Evolutionary conservation across 176 grass and related monocot genomes (phyloP).

Genomic region (Microstegium vimineum): DNA sequence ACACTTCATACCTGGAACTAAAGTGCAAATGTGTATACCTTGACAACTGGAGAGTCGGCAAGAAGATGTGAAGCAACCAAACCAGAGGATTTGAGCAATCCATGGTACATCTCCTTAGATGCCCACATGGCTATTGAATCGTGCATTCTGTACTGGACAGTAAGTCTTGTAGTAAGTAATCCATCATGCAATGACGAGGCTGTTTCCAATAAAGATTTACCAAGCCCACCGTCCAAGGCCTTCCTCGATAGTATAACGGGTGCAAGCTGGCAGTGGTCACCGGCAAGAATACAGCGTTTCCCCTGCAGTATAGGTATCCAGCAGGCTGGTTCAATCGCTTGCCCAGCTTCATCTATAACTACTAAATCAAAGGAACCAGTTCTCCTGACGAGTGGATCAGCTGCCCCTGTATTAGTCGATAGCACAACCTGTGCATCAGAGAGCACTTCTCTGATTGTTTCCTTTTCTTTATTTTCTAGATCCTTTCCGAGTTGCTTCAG

Average conservation of each 20-base stretch:
- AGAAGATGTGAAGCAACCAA: constrained; percentile 87
- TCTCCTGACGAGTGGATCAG: constrained; percentile 76
- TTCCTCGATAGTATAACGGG: constrained; percentile 79
- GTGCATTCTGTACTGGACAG: constrained; percentile 84
- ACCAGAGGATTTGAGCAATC: constrained; percentile 57
- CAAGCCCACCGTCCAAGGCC: constrained; percentile 89
- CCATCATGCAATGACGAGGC: constrained; percentile 65
- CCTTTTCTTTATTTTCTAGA: constrained; percentile 86
- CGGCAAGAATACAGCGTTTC: constrained; percentile 78
- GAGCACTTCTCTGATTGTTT: constrained; percentile 81
- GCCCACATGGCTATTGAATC: constrained; percentile 96
- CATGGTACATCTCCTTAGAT: constrained; percentile 94
- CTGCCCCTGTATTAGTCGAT: constrained; percentile 81
- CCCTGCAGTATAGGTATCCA: constrained; percentile 98
- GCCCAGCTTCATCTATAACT: constrained; percentile 88
- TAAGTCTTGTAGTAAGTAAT: constrained; percentile 62
- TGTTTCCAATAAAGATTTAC: constrained; percentile 89
- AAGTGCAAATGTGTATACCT: constrained; percentile 46
- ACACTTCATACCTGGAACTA: not conserved
- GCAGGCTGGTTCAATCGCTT: constrained; percentile 82
- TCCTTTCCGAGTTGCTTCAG: constrained; percentile 88
- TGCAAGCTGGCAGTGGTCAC: constrained; percentile 84
- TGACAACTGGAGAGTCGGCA: constrained; percentile 81
- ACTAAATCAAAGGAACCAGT: constrained; percentile 75
- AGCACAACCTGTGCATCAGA: constrained; percentile 72